phyloP scores from a whole-genome alignment of 495 filamentous ascomycete genomes.

The Penicillium pancosmium region DNA sequence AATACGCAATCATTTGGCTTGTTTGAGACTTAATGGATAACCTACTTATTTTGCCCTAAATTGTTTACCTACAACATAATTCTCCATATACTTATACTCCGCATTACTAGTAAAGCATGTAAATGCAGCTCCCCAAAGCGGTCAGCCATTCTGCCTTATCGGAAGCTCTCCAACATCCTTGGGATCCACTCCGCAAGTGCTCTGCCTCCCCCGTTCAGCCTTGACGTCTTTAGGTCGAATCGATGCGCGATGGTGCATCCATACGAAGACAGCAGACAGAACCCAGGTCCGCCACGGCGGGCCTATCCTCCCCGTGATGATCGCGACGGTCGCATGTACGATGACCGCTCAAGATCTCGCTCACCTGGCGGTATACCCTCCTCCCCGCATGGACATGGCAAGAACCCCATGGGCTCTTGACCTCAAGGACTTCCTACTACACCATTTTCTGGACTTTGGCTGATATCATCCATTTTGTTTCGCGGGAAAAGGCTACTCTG shows the following conservation, averaged over 20 bases:
- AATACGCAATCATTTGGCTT: too few species aligned
- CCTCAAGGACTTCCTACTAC: conserved; percentile 8
- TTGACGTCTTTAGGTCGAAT: conserved; percentile 4
- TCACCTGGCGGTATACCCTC: conserved; percentile 50
- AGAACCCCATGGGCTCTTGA: conserved; percentile 13
- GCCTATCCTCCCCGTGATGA: conserved; percentile 39
- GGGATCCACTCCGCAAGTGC: background rate
- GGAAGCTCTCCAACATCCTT: background rate
- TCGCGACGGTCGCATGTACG: conserved; percentile 52
- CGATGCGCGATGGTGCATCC: conserved; percentile 36
- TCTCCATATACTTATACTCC: too few species aligned
- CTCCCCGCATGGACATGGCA: conserved; percentile 45
- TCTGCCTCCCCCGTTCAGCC: conserved; percentile 2
- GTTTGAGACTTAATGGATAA: too few species aligned
- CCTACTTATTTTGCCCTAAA: too few species aligned
- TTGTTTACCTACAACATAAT: too few species aligned
- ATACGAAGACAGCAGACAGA: conserved; percentile 34
- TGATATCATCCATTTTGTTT: conserved; percentile 23
- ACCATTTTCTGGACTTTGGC: conserved; percentile 16
- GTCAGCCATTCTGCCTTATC: conserved; percentile 17
- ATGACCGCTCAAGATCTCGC: conserved; percentile 49
- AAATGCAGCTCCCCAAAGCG: background rate
- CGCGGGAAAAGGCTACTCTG: conserved; percentile 38
- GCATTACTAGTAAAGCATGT: too few species aligned
- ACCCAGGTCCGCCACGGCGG: conserved; percentile 27